phyloP scores from a whole-genome alignment of 768 basidiomycete species.

The Lyophyllum atratum region DNA sequence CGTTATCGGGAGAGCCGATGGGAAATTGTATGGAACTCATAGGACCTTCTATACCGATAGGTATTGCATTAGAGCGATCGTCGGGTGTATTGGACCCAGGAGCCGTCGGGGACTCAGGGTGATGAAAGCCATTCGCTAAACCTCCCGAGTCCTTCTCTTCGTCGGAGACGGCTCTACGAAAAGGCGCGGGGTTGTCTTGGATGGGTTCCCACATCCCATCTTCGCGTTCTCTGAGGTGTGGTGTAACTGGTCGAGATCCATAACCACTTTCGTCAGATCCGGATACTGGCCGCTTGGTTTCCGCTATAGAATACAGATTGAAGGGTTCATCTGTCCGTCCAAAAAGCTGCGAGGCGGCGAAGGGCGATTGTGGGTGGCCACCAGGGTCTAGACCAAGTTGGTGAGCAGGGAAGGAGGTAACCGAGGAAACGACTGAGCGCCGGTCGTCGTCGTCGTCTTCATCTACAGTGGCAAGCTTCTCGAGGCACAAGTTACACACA shows the following conservation, averaged over 20 bases:
- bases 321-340: constrained; percentile 77
- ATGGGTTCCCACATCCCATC: constrained; percentile 49
- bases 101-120: constrained; percentile 44
- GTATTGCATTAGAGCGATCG: constrained; percentile 56
- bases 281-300: constrained; percentile 59
- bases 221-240: constrained; percentile 40
- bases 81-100: constrained; percentile 53
- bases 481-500: constrained; percentile 94
- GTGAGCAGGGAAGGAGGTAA: constrained; percentile 74
- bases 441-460: constrained; percentile 91
- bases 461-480: constrained; percentile 84
- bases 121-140: constrained; percentile 40
- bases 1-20: constrained; percentile 72
- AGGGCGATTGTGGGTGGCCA: constrained; percentile 78
- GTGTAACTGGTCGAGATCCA: constrained; percentile 53
- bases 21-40: constrained; percentile 84
- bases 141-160: constrained; percentile 68
- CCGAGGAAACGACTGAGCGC: constrained; percentile 76
- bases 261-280: constrained; percentile 57
- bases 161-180: constrained; percentile 71
- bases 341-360: constrained; percentile 84
- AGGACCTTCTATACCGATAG: constrained; percentile 51
- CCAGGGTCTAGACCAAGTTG: constrained; percentile 60
- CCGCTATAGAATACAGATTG: constrained; percentile 81
- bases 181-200: constrained; percentile 67